Evolutionary conservation across 2,329 filamentous ascomycete genomes (phyloP).

Genomic region (Cordyceps tenuipes): DNA sequence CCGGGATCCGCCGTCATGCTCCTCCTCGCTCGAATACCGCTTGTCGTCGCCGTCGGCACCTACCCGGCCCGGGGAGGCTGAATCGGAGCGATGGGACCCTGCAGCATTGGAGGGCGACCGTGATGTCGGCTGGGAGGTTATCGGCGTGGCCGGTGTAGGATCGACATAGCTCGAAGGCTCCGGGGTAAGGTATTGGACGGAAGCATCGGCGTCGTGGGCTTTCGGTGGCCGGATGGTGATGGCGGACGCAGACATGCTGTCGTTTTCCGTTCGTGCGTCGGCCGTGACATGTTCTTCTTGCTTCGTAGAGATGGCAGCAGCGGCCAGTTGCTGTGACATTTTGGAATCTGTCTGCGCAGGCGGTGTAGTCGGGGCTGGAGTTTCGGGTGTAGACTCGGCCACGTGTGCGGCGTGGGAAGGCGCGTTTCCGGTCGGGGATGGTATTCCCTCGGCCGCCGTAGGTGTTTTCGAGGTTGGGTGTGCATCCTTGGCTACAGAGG

Average conservation of each 20-base stretch:
- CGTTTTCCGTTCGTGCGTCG: conserved; percentile 12
- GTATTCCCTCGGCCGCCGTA: neutral
- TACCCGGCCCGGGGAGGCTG: conserved; percentile 41
- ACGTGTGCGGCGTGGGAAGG: neutral
- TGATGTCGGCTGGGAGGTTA: conserved; percentile 47
- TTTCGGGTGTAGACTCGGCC: neutral
- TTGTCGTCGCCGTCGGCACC: conserved; percentile 51
- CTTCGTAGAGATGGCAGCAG: neutral
- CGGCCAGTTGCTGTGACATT: neutral
- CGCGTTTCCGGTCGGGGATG: neutral
- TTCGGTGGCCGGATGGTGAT: conserved; percentile 41
- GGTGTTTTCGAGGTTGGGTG: neutral
- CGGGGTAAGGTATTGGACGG: conserved; percentile 38
- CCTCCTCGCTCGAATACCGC: conserved; percentile 49
- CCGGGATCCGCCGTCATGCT: conserved; percentile 60
- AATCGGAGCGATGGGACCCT: conserved; percentile 35
- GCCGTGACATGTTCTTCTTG: neutral
- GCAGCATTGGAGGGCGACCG: conserved; percentile 49
- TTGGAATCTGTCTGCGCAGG: conserved; percentile 7
- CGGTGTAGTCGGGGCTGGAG: conserved; percentile 5
- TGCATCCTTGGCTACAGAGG: too few relatives aligned
- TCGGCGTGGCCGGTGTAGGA: conserved; percentile 49
- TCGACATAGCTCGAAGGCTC: conserved; percentile 45
- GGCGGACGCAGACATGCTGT: conserved; percentile 37
- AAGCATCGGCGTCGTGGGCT: conserved; percentile 27